These are phyloP conservation scores for Nitzschia inconspicua DNA, from an alignment of 108 stramenopile genomes.

Conservation along the genomic window DNA sequence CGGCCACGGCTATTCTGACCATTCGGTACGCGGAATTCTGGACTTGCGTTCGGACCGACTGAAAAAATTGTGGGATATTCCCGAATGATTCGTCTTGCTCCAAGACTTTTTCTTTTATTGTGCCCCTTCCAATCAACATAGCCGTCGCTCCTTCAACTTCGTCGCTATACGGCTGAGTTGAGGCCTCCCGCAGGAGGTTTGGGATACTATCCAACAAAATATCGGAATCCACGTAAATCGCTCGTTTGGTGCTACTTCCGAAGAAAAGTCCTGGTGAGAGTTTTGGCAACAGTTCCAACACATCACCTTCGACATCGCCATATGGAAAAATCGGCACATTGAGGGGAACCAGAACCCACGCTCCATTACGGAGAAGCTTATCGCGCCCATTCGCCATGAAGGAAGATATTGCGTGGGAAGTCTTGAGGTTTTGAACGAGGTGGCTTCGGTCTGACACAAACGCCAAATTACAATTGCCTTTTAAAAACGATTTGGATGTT, in stretches of 20 bases:
- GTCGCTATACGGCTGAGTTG: constrained; percentile 37
- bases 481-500: constrained; percentile 44
- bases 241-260: constrained; percentile 40
- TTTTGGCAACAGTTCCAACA: constrained; percentile 54
- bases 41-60: constrained; percentile 12
- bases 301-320: constrained; percentile 10
- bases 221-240: constrained; percentile 63
- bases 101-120: constrained; percentile 4
- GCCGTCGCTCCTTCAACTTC: constrained; percentile 48
- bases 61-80: constrained; percentile 5
- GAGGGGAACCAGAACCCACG: constrained; percentile 71
- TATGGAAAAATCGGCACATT: constrained; percentile 25
- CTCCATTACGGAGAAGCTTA: constrained; percentile 48
- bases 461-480: constrained; percentile 67
- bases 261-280: constrained; percentile 81
- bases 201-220: constrained; percentile 50
- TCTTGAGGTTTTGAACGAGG: constrained; percentile 33
- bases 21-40: constrained; percentile 58
- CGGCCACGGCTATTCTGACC: constrained; percentile 60
- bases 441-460: constrained; percentile 69
- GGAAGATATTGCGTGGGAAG: not conserved
- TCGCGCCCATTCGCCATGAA: not conserved
- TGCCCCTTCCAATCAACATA: constrained; percentile 47
- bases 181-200: constrained; percentile 42
- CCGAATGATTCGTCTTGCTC: constrained; percentile 1